Evolutionary conservation across 768 basidiomycete genomes (phyloP).

Genomic region (Calocybe gangraenosa): DNA sequence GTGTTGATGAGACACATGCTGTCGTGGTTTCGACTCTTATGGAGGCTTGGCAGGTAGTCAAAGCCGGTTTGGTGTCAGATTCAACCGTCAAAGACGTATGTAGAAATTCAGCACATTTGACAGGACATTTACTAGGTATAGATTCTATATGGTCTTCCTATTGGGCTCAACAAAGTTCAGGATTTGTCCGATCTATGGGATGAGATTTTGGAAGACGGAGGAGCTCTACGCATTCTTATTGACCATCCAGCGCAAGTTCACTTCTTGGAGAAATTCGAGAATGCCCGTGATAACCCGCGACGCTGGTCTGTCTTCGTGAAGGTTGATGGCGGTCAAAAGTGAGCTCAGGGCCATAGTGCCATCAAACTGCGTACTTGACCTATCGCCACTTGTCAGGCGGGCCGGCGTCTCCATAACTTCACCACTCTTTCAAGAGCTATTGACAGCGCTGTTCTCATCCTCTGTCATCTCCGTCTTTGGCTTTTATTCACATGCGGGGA

Average conservation of each 20-base stretch:
- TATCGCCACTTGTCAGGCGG: slow-evolving; percentile 42
- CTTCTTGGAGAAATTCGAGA: slow-evolving; percentile 60
- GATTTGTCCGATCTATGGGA: slow-evolving; percentile 63
- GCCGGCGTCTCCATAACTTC: slow-evolving; percentile 62
- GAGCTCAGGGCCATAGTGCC: slow-evolving; percentile 19
- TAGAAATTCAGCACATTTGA: slow-evolving; percentile 6
- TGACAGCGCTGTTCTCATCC: slow-evolving; percentile 50
- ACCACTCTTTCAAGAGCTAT: slow-evolving; percentile 48
- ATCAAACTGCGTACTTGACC: slow-evolving; percentile 11
- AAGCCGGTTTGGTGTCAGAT: slow-evolving; percentile 64
- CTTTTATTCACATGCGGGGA: slow-evolving; percentile 79
- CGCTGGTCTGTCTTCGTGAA: slow-evolving; percentile 81
- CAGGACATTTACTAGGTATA: slow-evolving; percentile 23
- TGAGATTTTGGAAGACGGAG: slow-evolving; percentile 51
- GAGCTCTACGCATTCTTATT: slow-evolving; percentile 60
- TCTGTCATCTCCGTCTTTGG: slow-evolving; percentile 63
- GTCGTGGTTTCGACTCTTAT: slow-evolving; percentile 80
- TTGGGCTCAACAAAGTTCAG: slow-evolving; percentile 64
- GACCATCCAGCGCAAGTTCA: slow-evolving; percentile 74
- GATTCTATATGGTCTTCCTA: slow-evolving; percentile 81
- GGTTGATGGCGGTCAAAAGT: slow-evolving; percentile 77
- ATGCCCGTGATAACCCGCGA: slow-evolving; percentile 29
- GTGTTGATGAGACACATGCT: slow-evolving; percentile 48
- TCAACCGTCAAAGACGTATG: slow-evolving; percentile 76
- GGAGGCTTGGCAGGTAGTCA: slow-evolving; percentile 76